Percentiles rank a stretch among this genome's conserved stretches.
These are phyloP conservation scores for Mycocalia duriaeana DNA, from an alignment of 1,284 basidiomycete species.

Conservation along the genomic window DNA sequence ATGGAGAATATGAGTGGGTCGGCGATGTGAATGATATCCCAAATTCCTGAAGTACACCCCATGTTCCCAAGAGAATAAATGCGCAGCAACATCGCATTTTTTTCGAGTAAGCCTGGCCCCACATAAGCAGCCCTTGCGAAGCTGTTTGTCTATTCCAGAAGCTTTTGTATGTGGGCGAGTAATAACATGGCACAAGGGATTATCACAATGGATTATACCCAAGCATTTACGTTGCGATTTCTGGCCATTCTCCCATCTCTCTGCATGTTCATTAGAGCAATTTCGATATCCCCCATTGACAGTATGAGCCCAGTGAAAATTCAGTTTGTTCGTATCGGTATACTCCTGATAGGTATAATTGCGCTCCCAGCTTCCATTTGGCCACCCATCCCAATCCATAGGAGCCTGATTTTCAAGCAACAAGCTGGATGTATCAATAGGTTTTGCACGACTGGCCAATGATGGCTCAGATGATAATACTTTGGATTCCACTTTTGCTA, in stretches of 20 bases:
- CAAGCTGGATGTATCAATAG: too few relatives aligned
- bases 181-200: not conserved
- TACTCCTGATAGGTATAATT: slow-evolving; percentile 8
- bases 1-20: slow-evolving; percentile 13
- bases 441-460: too few relatives aligned
- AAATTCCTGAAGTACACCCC: not conserved
- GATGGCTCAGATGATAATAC: too few relatives aligned
- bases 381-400: slow-evolving; percentile 16
- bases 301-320: slow-evolving; percentile 15
- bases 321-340: slow-evolving; percentile 5
- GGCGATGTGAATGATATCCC: slow-evolving; percentile 7
- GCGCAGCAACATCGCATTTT: slow-evolving; percentile 7
- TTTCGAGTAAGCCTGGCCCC: not conserved
- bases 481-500: too few relatives aligned
- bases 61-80: slow-evolving; percentile 2
- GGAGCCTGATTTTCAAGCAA: too few relatives aligned
- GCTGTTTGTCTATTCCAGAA: not conserved
- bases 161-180: not conserved
- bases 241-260: not conserved
- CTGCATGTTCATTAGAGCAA: not conserved
- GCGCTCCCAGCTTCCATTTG: slow-evolving; percentile 12
- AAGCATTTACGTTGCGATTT: not conserved
- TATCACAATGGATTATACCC: not conserved
- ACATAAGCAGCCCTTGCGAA: not conserved
- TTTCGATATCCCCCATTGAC: not conserved